phyloP scores from a whole-genome alignment of 352 stramenopile genomes.

The Blastocystis hominis region DNA sequence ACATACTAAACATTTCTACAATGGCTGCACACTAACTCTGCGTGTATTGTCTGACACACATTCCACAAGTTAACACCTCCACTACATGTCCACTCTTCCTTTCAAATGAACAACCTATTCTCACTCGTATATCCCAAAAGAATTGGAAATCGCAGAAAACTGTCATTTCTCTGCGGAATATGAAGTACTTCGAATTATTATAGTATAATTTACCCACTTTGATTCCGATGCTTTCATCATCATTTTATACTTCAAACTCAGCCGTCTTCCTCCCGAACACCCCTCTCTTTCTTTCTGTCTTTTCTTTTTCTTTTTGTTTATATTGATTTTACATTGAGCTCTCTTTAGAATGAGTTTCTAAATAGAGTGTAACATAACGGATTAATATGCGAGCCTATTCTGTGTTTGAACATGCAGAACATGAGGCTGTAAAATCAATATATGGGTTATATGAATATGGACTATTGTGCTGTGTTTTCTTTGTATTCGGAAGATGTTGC shows the following conservation, averaged over 20 bases:
- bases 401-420: not conserved
- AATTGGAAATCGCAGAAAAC: not conserved
- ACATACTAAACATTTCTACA: too few relatives aligned
- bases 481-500: not conserved
- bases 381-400: not conserved
- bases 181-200: not conserved
- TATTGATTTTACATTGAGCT: conserved; percentile 20
- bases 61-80: too few relatives aligned
- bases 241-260: too few relatives aligned
- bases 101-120: too few relatives aligned
- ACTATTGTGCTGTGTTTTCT: not conserved
- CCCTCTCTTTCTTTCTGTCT: not conserved
- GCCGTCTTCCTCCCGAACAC: too few relatives aligned
- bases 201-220: not conserved
- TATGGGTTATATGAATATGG: conserved; percentile 44
- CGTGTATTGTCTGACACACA: too few relatives aligned
- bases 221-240: not conserved
- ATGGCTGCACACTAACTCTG: too few relatives aligned
- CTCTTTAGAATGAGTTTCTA: conserved; percentile 23
- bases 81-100: too few relatives aligned
- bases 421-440: not conserved
- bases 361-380: conserved; percentile 29
- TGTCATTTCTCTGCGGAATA: not conserved
- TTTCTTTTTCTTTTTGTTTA: conserved; percentile 38
- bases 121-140: too few relatives aligned